Conservation (phyloP, 148 eudicot genomes). For the Rhododendron ovatum region DNA sequence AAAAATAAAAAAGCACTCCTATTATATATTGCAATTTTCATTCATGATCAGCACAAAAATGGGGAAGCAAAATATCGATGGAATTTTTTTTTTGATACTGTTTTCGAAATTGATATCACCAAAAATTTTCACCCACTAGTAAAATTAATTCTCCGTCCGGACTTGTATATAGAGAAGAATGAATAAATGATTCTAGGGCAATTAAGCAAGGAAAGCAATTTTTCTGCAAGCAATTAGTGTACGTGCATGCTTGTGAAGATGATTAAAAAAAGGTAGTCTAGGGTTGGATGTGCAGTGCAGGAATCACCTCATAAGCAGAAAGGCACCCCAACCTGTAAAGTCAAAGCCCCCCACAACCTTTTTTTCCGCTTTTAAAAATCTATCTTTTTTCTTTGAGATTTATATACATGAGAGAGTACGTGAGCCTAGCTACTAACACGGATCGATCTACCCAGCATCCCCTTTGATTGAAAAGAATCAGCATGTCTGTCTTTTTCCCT, state of each 20-base stretch:
- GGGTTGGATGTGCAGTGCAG: constrained; percentile 2
- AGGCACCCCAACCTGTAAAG: not conserved
- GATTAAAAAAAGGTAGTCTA: not conserved
- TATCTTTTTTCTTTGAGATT: not conserved
- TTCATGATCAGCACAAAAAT: too few species aligned
- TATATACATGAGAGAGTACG: constrained; percentile 10
- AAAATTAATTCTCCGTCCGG: not conserved
- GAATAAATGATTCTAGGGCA: not conserved
- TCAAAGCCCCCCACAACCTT: constrained; percentile 17
- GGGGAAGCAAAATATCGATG: too few species aligned
- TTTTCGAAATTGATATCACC: too few species aligned
- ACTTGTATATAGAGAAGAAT: not conserved
- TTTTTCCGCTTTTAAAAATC: not conserved
- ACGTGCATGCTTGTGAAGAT: not conserved
- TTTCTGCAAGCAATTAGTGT: not conserved
- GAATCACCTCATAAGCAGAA: not conserved
- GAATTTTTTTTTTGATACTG: too few species aligned
- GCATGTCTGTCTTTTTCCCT: constrained; percentile 30
- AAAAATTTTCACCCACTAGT: too few species aligned
- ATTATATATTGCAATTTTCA: too few species aligned
- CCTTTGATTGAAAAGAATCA: constrained; percentile 8
- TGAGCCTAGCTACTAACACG: constrained; percentile 1
- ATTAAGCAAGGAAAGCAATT: not conserved
- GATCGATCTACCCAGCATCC: constrained; percentile 11
- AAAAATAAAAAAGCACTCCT: too few species aligned